A percentile compares a stretch with the other conserved stretches of the same genome.
Evolutionary conservation across 2,329 filamentous ascomycete genomes (phyloP).

Genomic region (Cladophialophora yegresii): DNA sequence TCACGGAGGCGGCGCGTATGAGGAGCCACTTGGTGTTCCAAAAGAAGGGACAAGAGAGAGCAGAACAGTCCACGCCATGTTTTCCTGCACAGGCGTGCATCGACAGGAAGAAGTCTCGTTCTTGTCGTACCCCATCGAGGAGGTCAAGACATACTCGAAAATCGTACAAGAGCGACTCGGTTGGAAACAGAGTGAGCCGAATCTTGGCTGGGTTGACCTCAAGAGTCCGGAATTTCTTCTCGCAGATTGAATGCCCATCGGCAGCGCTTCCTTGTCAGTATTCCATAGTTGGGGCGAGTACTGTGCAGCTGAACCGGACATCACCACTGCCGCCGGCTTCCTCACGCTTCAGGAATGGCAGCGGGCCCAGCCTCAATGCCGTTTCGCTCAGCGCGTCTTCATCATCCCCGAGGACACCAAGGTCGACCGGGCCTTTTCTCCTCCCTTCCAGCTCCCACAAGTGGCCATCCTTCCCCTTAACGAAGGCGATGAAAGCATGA

Average conservation of each 20-base stretch:
- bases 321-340: constrained; percentile 26
- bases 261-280: constrained; percentile 7
- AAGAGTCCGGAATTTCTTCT: constrained; percentile 43
- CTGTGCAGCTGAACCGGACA: constrained; percentile 32
- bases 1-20: constrained; percentile 43
- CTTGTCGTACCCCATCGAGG: constrained; percentile 44
- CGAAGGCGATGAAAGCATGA: constrained; percentile 41
- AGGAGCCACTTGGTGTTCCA: constrained; percentile 36
- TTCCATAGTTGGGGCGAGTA: constrained; percentile 30
- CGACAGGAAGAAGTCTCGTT: constrained; percentile 45
- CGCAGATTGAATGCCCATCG: constrained; percentile 10
- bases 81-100: constrained; percentile 45
- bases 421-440: constrained; percentile 40
- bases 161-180: constrained; percentile 44
- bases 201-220: constrained; percentile 47
- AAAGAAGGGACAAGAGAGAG: constrained; percentile 26
- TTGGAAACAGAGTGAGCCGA: constrained; percentile 47
- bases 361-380: constrained; percentile 39
- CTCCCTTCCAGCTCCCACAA: constrained; percentile 43
- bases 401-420: constrained; percentile 37
- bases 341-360: constrained; percentile 37
- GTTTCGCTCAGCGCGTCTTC: constrained; percentile 41
- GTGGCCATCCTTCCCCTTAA: constrained; percentile 40
- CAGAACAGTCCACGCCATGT: constrained; percentile 46
- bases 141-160: constrained; percentile 45